Evolutionary conservation across 176 grass and related monocot genomes (phyloP), one percentile per base, ranked within the genome.

Genomic region (Elaeis guineensis): DNA sequence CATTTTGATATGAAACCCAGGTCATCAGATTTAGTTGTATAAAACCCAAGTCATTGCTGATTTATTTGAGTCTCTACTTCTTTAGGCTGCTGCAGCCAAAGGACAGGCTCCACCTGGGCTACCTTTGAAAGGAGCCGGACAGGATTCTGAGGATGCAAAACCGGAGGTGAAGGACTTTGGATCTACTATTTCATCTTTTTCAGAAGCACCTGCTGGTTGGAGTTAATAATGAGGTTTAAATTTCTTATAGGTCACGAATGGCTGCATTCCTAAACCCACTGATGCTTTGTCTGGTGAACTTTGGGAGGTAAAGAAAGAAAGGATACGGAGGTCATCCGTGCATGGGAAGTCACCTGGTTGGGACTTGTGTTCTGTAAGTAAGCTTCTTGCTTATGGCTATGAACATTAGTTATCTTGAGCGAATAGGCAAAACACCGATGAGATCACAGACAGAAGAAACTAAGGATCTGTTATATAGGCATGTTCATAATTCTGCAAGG

Each of bases 201-300:
- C 64, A 78, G 23, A 26, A 29, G 18, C 61, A 24, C 39, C 26
- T 76, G 12, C 16, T 0, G n/a, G 49, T 17, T 52, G 57, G 49
- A 54, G 49, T 30, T 63, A n/a, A 74, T 71, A 79, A 48, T 73
- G 59, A 20, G 19, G 21, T 28, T 6, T 50, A 19, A 5, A 17
- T 65, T 75, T 73, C 17, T 64, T 29, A 29, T 57, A 98, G 93
- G 69, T 59, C 55, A 72, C 21, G 67, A 78, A 86, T 77, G 74
- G 79, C 63, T 62, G 64, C 48, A 63, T 80, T 69, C 79, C 84
- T 74, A 92, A 92, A 85, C 87, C 93, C 19, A 86, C 81, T 50
- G 93, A 98, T 86, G 88, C 88, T 56, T 89, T 98, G 66, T 86
- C 93, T 75, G 93, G 93, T 57, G 93, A 98, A 52, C 81, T 98